Conservation (phyloP, 345 rosid genomes). For the Citropsis articulata region DNA sequence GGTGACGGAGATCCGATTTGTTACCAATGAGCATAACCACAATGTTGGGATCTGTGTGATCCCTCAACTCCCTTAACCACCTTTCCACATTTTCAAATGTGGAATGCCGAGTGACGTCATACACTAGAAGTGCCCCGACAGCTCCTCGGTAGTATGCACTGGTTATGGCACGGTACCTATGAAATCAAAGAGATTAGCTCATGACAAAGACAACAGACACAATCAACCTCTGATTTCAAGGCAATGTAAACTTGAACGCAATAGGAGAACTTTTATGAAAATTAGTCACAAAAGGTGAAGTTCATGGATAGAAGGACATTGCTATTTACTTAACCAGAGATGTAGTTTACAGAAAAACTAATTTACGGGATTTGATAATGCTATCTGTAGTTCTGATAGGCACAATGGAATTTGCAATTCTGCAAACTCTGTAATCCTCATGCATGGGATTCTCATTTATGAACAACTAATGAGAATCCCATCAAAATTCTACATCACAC, state of each 20-base stretch:
- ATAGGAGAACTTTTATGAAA: background rate
- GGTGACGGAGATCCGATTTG: conserved; percentile 93
- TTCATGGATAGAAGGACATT: background rate
- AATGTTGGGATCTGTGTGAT: conserved; percentile 89
- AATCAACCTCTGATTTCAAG: background rate
- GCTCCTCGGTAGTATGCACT: conserved; percentile 97
- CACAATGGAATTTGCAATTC: too few relatives aligned
- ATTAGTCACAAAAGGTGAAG: background rate
- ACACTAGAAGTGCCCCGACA: conserved; percentile 84
- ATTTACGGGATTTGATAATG: too few relatives aligned
- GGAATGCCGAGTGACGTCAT: conserved; percentile 85
- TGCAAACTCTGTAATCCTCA: too few relatives aligned
- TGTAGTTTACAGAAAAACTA: too few relatives aligned
- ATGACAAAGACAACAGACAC: background rate
- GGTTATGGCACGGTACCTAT: conserved; percentile 92
- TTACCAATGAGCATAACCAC: conserved; percentile 92
- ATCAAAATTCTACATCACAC: background rate
- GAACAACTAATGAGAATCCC: background rate
- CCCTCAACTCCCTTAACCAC: conserved; percentile 90
- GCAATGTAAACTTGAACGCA: background rate
- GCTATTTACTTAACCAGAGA: background rate
- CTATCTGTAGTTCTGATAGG: too few relatives aligned
- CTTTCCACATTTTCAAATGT: conserved; percentile 89
- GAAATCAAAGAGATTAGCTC: background rate
- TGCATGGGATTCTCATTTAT: background rate